Evolutionary conservation across 768 basidiomycete species (phyloP), one percentile per base, ranked within the genome.

Genomic region (Pisolithus marmoratus): DNA sequence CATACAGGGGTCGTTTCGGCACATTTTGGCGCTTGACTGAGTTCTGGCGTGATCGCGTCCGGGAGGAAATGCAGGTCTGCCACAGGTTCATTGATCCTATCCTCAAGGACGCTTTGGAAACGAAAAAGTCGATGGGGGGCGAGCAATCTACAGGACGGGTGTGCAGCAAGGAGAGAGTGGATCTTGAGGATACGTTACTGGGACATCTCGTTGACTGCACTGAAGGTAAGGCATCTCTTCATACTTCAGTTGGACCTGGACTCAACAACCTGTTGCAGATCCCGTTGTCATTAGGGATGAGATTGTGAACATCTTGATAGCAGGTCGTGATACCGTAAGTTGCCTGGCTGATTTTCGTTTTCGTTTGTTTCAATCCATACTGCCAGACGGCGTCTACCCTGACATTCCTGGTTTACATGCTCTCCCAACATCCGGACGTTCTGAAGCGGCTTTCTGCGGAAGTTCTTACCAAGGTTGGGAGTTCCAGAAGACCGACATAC

Each of bases 21-120:
- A 52, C 49, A 20, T 60, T 72, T 11, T 84, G 82, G 82, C 76
- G 78, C 4, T 60, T 84, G 8, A 48, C 60, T 4, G 82, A 85
- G 61, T 74, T 83, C 44, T 77, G 72, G 71, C 62, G 63, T 34
- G 80, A 84, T 60, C 70, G 68, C 34, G 71, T 77, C 14, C 67
- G 64, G 48, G 64, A 70, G 50, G 72, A 73, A 40, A 77, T 80
- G 72, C 61, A 64, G 40, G 68, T 78, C 14, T 72, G 84, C 8
- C 69, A 77, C 42, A 69, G 60, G 15, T 82, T 80, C 60, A 69
- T 83, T 36, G 72, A 80, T 38, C 80, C 79, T 1, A 77, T 85
- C 48, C 46, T 84, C 55, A 54, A 64, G 40, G 72, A 76, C 41
- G 80, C 79, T 5, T 52, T 83, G 4, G 60, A 62, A 57, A 73